Conservation (phyloP, 805 yeast genomes). For the Lachancea quebecensis region DNA sequence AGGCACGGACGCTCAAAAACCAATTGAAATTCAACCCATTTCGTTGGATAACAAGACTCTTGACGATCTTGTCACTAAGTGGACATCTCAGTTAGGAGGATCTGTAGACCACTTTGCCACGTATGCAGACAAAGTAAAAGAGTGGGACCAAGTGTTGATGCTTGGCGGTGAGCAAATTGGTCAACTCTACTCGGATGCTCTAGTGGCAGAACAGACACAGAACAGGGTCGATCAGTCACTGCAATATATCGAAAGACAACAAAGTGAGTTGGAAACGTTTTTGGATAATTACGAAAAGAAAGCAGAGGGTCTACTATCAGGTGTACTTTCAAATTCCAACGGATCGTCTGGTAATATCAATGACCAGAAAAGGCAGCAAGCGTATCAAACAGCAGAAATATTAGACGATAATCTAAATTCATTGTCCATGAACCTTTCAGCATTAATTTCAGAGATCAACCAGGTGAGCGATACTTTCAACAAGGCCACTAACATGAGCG, state of each 20-base stretch:
- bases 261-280: constrained; percentile 78
- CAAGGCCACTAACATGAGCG: constrained; percentile 41
- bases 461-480: constrained; percentile 75
- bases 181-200: constrained; percentile 66
- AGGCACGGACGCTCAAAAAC: constrained; percentile 31
- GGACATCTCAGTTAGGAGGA: constrained; percentile 80
- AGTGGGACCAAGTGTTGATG: constrained; percentile 82
- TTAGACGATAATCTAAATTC: constrained; percentile 74
- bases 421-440: constrained; percentile 67
- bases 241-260: constrained; percentile 82
- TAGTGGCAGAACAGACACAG: constrained; percentile 81
- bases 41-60: constrained; percentile 84
- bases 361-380: constrained; percentile 84
- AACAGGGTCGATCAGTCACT: constrained; percentile 80
- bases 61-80: constrained; percentile 85
- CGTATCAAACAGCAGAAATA: constrained; percentile 79
- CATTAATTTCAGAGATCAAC: constrained; percentile 75
- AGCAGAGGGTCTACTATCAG: constrained; percentile 33
- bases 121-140: constrained; percentile 66
- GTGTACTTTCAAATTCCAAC: constrained; percentile 30
- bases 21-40: constrained; percentile 59
- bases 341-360: constrained; percentile 31
- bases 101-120: constrained; percentile 67
- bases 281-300: constrained; percentile 68
- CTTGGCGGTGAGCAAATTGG: constrained; percentile 81